A percentile compares a stretch with the other conserved stretches of the same genome.
phyloP scores from a whole-genome alignment of 2,329 filamentous ascomycete species.

The Cladosporium halotolerans region DNA sequence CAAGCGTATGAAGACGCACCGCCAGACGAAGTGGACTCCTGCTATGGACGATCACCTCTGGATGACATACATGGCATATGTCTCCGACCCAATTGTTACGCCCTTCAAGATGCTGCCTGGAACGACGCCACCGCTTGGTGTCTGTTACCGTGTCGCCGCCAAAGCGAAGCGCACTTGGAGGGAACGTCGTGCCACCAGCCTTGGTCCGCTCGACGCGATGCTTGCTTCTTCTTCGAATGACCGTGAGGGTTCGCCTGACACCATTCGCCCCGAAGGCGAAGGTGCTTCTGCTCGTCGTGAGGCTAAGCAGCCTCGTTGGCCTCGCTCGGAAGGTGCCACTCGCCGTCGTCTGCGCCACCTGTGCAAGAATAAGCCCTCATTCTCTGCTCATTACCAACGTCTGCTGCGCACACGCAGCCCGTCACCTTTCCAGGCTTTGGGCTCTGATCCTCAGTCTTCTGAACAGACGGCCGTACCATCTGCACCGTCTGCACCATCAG shows the following conservation, averaged over 20 bases:
- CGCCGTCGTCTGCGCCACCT: slow-evolving; percentile 53
- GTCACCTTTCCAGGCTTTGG: slow-evolving; percentile 46
- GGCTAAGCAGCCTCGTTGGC: slow-evolving; percentile 42
- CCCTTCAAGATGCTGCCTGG: slow-evolving; percentile 63
- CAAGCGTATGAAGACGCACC: slow-evolving; percentile 40
- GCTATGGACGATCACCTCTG: slow-evolving; percentile 62
- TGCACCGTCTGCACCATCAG: slow-evolving; percentile 14
- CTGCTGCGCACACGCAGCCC: slow-evolving; percentile 55
- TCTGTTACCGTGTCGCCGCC: slow-evolving; percentile 57
- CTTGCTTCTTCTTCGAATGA: slow-evolving; percentile 16
- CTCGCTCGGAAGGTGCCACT: slow-evolving; percentile 52
- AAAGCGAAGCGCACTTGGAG: slow-evolving; percentile 58
- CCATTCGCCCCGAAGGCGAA: slow-evolving; percentile 33
- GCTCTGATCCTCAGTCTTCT: slow-evolving; percentile 25
- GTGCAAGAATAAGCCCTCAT: slow-evolving; percentile 55
- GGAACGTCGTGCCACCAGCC: slow-evolving; percentile 32
- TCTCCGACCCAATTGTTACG: slow-evolving; percentile 60
- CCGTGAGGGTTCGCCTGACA: slow-evolving; percentile 38
- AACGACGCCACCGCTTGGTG: slow-evolving; percentile 56
- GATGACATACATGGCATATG: slow-evolving; percentile 59
- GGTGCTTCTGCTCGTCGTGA: slow-evolving; percentile 32
- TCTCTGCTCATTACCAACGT: slow-evolving; percentile 59
- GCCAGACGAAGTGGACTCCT: slow-evolving; percentile 47
- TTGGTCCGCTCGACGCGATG: slow-evolving; percentile 25
- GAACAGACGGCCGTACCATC: slow-evolving; percentile 11